These are phyloP conservation scores for Penicillium sp. DNA, from an alignment of 2,329 filamentous ascomycete species.

Conservation along the genomic window DNA sequence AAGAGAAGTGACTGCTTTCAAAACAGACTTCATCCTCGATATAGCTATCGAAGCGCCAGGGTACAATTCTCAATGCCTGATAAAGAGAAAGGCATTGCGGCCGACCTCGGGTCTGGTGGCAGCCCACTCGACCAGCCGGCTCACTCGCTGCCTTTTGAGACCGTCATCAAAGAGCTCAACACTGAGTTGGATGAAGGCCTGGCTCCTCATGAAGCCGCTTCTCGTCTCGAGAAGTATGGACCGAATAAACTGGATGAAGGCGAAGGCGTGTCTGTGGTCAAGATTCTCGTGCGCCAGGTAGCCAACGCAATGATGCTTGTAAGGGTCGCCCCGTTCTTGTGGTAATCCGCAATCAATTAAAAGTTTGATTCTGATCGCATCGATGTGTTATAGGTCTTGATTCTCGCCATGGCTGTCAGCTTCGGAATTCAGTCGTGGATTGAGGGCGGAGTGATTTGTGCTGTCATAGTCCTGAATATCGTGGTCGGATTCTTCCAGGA, in stretches of 20 bases:
- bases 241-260: constrained; percentile 70
- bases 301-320: constrained; percentile 73
- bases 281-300: constrained; percentile 68
- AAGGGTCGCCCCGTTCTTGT: constrained; percentile 26
- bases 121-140: constrained; percentile 56
- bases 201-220: constrained; percentile 57
- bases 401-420: constrained; percentile 72
- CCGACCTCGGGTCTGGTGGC: constrained; percentile 29
- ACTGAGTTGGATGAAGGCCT: constrained; percentile 64
- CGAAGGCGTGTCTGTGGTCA: constrained; percentile 68
- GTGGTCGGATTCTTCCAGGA: constrained; percentile 65
- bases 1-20: too few relatives aligned
- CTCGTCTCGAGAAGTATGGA: constrained; percentile 61
- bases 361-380: constrained; percentile 1
- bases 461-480: constrained; percentile 63
- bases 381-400: constrained; percentile 67
- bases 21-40: too few relatives aligned
- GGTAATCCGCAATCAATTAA: too few relatives aligned
- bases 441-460: constrained; percentile 63
- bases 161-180: constrained; percentile 59
- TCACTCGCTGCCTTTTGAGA: constrained; percentile 61
- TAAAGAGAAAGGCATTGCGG: constrained; percentile 10
- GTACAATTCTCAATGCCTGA: constrained; percentile 16
- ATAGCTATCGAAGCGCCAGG: too few relatives aligned
- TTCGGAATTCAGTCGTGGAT: constrained; percentile 62